A percentile compares a stretch with the other conserved stretches of the same genome.
These are phyloP conservation scores for Salvia sclarea DNA, from an alignment of 305 asterid genomes.

Conservation along the genomic window DNA sequence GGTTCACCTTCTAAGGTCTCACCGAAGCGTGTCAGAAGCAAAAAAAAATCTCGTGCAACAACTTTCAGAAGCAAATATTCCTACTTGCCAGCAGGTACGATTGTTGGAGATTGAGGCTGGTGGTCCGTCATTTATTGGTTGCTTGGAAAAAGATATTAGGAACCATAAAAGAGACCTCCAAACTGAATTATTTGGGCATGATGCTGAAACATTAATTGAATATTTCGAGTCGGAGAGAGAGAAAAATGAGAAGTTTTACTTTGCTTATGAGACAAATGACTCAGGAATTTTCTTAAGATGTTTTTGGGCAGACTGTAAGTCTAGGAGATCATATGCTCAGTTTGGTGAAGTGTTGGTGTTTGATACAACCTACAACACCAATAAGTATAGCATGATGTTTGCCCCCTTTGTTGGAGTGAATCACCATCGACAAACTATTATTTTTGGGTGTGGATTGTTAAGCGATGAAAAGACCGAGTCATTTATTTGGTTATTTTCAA, in stretches of 20 bases:
- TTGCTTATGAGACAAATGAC: no score
- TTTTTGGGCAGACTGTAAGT: not conserved
- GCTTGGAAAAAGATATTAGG: not conserved
- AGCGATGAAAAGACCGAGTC: no score
- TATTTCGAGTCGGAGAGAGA: not conserved
- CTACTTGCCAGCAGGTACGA: constrained; percentile 1
- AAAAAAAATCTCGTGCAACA: not conserved
- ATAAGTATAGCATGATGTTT: no score
- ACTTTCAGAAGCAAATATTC: not conserved
- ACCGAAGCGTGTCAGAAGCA: not conserved
- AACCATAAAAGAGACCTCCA: not conserved
- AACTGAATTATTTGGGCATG: no score
- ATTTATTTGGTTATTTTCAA: not conserved
- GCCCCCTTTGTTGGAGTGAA: no score
- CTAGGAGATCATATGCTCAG: not conserved
- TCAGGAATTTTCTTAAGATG: no score
- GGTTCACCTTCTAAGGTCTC: not conserved
- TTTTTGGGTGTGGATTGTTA: no score
- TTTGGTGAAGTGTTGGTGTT: not conserved
- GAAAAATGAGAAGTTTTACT: not conserved
- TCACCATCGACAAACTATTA: no score
- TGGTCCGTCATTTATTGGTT: not conserved
- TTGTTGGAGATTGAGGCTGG: not conserved
- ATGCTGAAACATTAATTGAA: not conserved
- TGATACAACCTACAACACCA: not conserved